phyloP scores from a whole-genome alignment of 768 basidiomycete genomes.

The Mrakia frigida region DNA sequence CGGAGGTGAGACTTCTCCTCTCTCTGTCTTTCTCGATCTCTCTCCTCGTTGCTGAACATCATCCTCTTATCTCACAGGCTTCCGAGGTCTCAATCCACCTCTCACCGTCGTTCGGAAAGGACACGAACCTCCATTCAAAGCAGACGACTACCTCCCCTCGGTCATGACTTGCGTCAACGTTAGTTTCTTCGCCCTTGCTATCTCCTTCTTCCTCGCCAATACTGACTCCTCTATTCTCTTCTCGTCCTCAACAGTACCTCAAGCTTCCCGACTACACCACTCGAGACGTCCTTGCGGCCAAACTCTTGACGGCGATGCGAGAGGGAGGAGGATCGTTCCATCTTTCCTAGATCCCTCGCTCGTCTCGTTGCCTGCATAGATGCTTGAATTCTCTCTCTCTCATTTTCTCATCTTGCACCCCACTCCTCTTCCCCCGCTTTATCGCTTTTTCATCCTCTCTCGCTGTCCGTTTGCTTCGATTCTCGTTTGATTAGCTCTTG shows the following conservation, averaged over 20 bases:
- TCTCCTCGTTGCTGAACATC: background rate
- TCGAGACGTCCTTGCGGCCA: conserved; percentile 75
- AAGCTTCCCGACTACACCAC: conserved; percentile 94
- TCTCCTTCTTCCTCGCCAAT: background rate
- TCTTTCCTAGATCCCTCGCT: conserved; percentile 62
- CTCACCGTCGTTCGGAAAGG: conserved; percentile 96
- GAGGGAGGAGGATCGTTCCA: conserved; percentile 98
- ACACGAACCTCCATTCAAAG: conserved; percentile 80
- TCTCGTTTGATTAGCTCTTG: background rate
- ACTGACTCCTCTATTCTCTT: background rate
- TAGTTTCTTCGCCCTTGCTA: conserved; percentile 5
- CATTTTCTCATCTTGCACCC: no score
- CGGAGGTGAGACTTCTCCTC: conserved; percentile 64
- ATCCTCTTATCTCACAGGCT: conserved; percentile 53
- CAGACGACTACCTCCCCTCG: conserved; percentile 91
- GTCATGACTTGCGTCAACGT: conserved; percentile 87
- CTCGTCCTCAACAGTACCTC: conserved; percentile 51
- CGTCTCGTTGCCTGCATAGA: no score
- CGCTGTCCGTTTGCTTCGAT: background rate
- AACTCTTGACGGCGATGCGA: conserved; percentile 74
- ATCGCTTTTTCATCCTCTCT: background rate
- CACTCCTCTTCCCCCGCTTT: no score
- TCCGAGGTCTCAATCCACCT: conserved; percentile 87
- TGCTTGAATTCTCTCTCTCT: no score
- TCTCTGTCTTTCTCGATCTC: background rate